Base-by-base conservation (phyloP, 768 basidiomycete genomes). In the Amanita muscaria region DNA sequence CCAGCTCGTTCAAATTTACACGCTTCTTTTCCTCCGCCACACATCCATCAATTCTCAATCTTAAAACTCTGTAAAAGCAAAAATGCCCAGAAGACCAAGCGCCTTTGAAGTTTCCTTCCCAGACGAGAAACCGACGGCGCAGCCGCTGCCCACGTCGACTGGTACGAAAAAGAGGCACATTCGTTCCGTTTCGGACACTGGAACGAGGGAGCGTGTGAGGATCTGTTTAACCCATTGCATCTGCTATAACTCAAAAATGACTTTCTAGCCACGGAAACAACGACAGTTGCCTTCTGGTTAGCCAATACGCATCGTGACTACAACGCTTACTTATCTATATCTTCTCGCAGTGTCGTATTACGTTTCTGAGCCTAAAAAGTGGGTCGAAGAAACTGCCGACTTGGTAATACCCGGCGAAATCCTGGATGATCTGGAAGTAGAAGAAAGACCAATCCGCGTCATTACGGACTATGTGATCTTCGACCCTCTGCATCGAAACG, bases 381-480 rank as follows among this genome's bases (percentile, higher is more conserved):
- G 27, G 19, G 46, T 64, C 21, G 25, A 44, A 0, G 77, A 79
- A 51, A 59, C 57, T 9, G 50, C 42, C 0, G 51, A 62, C 3
- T 52, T 74, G 2, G 40, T 70, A 5, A 49, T 75, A 18, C 46
- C 60, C 7, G 74, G 72, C 6, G 73, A 74, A 49, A 67, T 68
- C 36, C 54, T 54, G n/a, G 59, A 64, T 23, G 57, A 21, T 4
- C 15, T 33, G 2, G 56, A 64, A 12, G 65, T 63, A 33, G 65
- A 50, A 11, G 52, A 53, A 25, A 80, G 80, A 53, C 81, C 78
- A 7, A 60, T 74, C n/a, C 73, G 84, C 2, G 50, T 72, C 6
- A 64, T 88, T 4, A 65, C 66, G 4, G 69, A 72, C 21, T 88
- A 85, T 50, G 53, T 65, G 1, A 66, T 87, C 36, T 86, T 81